Evolutionary conservation across 1,284 basidiomycete genomes (phyloP), one percentile per base, ranked within the genome.

Genomic region (Boletus mariae): DNA sequence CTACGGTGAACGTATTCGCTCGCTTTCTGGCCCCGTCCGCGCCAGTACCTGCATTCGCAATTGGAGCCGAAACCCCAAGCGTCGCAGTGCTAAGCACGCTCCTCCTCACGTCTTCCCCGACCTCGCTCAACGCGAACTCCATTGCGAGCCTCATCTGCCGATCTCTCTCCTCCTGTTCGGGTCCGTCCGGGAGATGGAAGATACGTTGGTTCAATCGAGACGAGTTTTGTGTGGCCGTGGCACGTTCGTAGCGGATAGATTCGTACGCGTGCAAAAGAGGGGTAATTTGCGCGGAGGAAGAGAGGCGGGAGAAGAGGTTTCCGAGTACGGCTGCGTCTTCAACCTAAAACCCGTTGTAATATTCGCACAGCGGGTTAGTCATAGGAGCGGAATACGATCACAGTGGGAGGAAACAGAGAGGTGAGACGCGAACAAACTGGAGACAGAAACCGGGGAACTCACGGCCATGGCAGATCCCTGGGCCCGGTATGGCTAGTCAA

Each of bases 401-500:
- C 8, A 15, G 31, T 25, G 5, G 15, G 20, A 20, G 20, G 20
- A 20, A 20, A 20, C 20, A 20, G 45, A 35, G 37, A 15, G 32
- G 41, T 45, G 17, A 51, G 47, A 31, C 8, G 15, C 38, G 20
- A 41, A 47, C 11, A 49, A 23, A 43, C 45, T 17, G 32, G 11
- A 31, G 29, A 9, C 35, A 37, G 20, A 48, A 49, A 50, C 23
- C 25, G 41, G 35, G 12, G 15, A 3, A 69, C 73, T 65, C 57
- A 79, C 76, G 1, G 84, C 84, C 75, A 86, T 85, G 3, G 84
- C 82, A 13, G 83, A 79, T 13, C 83, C 85, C 65, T 86, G 84
- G 0, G 82, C 85, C 40, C 82, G 78, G 64, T 85, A 85, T 5
- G 85, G 85, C 82, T 85, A 58, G 25, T 53, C 40, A 48, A 17